Evolutionary conservation across 2,329 filamentous ascomycete genomes (phyloP).

Genomic region (Elsinoe australis): DNA sequence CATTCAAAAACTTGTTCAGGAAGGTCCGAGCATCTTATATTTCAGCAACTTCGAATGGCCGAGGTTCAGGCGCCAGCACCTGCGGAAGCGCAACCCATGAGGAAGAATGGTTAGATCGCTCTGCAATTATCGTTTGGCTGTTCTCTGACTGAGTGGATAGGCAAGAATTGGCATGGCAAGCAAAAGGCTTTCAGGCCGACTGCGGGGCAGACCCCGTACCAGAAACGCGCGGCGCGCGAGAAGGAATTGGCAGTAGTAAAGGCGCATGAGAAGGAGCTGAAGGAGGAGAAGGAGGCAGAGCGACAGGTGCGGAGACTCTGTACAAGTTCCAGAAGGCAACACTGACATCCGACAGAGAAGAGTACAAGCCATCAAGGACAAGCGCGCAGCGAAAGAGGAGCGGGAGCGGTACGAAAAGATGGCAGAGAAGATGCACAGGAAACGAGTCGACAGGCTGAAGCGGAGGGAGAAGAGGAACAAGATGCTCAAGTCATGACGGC

Average conservation of each 20-base stretch:
- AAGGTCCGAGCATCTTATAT: neutral
- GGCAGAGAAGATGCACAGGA: conserved; percentile 96
- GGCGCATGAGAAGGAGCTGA: conserved; percentile 90
- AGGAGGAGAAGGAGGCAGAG: conserved; percentile 88
- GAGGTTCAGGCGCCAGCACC: conserved; percentile 24
- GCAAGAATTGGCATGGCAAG: conserved; percentile 86
- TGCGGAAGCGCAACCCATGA: conserved; percentile 52
- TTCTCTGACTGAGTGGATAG: conserved; percentile 41
- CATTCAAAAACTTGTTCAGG: neutral
- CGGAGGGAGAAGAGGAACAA: conserved; percentile 95
- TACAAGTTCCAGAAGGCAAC: neutral
- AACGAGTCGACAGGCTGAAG: conserved; percentile 87
- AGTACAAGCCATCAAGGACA: conserved; percentile 74
- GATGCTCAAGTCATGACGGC: conserved; percentile 46
- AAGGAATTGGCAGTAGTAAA: conserved; percentile 69
- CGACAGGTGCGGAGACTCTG: conserved; percentile 55
- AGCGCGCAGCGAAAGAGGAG: conserved; percentile 81
- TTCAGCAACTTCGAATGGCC: conserved; percentile 23
- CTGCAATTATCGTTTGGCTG: neutral
- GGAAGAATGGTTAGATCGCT: conserved; percentile 64
- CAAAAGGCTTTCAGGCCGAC: conserved; percentile 81
- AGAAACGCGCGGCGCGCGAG: conserved; percentile 64
- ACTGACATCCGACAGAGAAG: conserved; percentile 50
- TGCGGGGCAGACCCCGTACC: conserved; percentile 69
- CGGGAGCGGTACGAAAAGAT: conserved; percentile 87